Percentiles rank a stretch among this genome's conserved stretches.
phyloP scores from a whole-genome alignment of 306 rosid species.

The Glycine latifolia region DNA sequence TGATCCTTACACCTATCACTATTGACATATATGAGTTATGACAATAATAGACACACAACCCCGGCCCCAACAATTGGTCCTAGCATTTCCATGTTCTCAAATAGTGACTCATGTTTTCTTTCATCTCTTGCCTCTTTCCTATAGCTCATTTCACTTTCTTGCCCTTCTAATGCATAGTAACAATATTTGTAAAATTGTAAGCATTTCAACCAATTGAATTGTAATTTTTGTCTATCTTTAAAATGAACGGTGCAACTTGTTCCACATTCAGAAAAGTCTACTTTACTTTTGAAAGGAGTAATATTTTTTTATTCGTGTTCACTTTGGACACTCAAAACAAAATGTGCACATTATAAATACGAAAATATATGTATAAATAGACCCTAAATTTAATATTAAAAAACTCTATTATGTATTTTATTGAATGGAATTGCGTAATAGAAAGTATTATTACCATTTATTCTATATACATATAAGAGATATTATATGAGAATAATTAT shows the following conservation, averaged over 20 bases:
- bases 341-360: not conserved
- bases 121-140: slow-evolving; percentile 52
- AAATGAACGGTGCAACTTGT: slow-evolving; percentile 5
- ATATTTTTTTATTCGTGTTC: not conserved
- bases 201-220: slow-evolving; percentile 33
- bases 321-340: not conserved
- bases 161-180: slow-evolving; percentile 45
- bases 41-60: not conserved
- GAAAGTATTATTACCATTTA: not conserved
- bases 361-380: not conserved
- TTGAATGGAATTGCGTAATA: not conserved
- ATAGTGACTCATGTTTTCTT: slow-evolving; percentile 49
- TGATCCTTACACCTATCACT: not conserved
- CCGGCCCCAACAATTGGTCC: slow-evolving; percentile 36
- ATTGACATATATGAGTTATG: slow-evolving; percentile 23
- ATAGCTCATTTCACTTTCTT: slow-evolving; percentile 44
- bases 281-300: slow-evolving; percentile 18
- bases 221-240: slow-evolving; percentile 11
- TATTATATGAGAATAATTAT: too few species aligned
- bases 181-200: slow-evolving; percentile 9
- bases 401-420: not conserved
- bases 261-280: not conserved
- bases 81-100: slow-evolving; percentile 56
- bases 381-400: not conserved
- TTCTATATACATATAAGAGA: too few species aligned